Percentiles rank a stretch among this genome's conserved stretches.
phyloP scores from a whole-genome alignment of 2,329 filamentous ascomycete species.

The Stagonosporopsis vannaccii region DNA sequence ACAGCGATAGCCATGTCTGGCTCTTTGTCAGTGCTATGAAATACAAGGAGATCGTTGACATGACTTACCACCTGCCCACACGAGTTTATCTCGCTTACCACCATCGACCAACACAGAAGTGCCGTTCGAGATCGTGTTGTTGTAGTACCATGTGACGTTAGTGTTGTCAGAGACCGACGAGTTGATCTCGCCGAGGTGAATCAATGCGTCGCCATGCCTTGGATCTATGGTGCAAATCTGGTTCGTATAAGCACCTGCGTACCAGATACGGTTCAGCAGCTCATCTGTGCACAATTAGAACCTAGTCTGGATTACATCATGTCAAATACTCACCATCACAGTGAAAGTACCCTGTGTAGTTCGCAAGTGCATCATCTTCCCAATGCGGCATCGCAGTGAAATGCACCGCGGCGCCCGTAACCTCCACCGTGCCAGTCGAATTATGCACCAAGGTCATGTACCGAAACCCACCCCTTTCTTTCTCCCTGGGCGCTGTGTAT shows the following conservation, averaged over 20 bases:
- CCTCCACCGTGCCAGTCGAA: slow-evolving; percentile 50
- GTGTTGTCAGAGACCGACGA: slow-evolving; percentile 38
- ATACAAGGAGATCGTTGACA: not conserved
- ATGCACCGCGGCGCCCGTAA: slow-evolving; percentile 49
- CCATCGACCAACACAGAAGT: slow-evolving; percentile 57
- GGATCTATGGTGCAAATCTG: slow-evolving; percentile 52
- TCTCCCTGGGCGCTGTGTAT: slow-evolving; percentile 53
- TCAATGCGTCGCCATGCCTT: slow-evolving; percentile 44
- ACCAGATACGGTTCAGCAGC: slow-evolving; percentile 55
- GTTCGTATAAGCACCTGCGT: slow-evolving; percentile 52
- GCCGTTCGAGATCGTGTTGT: slow-evolving; percentile 52
- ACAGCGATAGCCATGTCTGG: slow-evolving; percentile 65
- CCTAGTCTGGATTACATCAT: no score
- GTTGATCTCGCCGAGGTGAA: slow-evolving; percentile 42
- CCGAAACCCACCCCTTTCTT: slow-evolving; percentile 56
- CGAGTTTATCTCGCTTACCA: slow-evolving; percentile 65
- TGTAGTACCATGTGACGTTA: slow-evolving; percentile 52
- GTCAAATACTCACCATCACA: slow-evolving; percentile 41
- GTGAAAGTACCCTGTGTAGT: slow-evolving; percentile 54
- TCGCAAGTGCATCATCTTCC: slow-evolving; percentile 44
- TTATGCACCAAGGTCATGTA: slow-evolving; percentile 57
- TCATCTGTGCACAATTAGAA: slow-evolving; percentile 43
- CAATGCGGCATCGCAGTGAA: slow-evolving; percentile 57
- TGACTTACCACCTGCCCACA: slow-evolving; percentile 62
- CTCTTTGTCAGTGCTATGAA: not conserved